Conservation (phyloP, 1,139 yeast species). For the Hyphopichia buzzinii region DNA sequence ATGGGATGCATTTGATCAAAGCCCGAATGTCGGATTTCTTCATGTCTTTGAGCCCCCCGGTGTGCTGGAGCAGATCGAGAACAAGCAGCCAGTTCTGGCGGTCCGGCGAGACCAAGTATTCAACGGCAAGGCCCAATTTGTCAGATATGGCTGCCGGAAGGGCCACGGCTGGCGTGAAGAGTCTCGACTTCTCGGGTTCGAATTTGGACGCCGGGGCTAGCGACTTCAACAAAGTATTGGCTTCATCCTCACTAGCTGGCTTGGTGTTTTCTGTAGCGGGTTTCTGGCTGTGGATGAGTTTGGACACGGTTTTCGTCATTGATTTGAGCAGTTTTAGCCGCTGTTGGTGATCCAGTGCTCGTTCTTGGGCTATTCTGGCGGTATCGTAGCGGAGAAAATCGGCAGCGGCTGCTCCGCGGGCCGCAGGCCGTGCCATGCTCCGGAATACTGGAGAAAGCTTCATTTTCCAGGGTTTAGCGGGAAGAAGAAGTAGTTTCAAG, state of each 20-base stretch:
- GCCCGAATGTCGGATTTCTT: slow-evolving; percentile 33
- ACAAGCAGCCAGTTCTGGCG: slow-evolving; percentile 58
- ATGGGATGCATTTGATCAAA: slow-evolving; percentile 48
- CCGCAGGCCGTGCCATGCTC: not conserved
- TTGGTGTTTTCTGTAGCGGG: not conserved
- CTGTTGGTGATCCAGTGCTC: not conserved
- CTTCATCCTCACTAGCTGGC: not conserved
- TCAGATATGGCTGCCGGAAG: slow-evolving; percentile 45
- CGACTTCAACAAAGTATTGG: not conserved
- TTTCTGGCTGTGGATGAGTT: slow-evolving; percentile 6
- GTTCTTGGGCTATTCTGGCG: not conserved
- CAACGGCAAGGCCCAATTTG: slow-evolving; percentile 48
- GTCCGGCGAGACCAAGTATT: slow-evolving; percentile 42
- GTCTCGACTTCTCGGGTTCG: slow-evolving; percentile 9
- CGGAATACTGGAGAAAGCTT: too few relatives aligned
- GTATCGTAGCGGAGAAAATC: not conserved
- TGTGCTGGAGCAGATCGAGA: slow-evolving; percentile 38
- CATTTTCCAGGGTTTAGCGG: too few relatives aligned
- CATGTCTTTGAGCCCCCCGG: slow-evolving; percentile 43
- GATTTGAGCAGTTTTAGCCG: not conserved
- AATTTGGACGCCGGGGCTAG: slow-evolving; percentile 1
- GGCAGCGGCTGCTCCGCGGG: not conserved
- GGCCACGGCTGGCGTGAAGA: slow-evolving; percentile 17
- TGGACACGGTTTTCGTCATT: not conserved
- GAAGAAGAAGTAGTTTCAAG: too few relatives aligned